Conservation (phyloP, 805 yeast genomes). For the Kuraishia ogatae region DNA sequence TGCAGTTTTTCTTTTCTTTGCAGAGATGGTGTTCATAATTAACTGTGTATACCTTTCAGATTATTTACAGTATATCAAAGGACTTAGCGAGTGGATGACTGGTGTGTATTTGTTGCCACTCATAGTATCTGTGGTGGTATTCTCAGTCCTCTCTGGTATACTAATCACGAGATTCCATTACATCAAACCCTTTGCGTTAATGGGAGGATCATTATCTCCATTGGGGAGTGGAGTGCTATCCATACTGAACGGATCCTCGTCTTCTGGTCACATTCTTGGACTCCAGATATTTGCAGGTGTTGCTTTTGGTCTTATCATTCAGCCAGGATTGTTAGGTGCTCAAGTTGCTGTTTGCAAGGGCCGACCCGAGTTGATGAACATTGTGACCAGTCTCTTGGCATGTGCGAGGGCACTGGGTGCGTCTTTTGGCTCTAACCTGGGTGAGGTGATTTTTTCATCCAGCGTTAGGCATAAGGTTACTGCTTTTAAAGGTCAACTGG, state of each 20-base stretch:
- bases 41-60: slow-evolving; percentile 23
- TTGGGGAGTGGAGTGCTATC: slow-evolving; percentile 36
- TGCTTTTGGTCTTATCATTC: slow-evolving; percentile 37
- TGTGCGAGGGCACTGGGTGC: slow-evolving; percentile 40
- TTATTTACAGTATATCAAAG: slow-evolving; percentile 41
- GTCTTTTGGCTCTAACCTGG: slow-evolving; percentile 25
- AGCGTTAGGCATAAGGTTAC: background rate
- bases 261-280: slow-evolving; percentile 29
- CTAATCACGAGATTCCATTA: slow-evolving; percentile 26
- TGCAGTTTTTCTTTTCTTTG: slow-evolving; percentile 10
- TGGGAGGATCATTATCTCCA: slow-evolving; percentile 28
- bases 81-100: slow-evolving; percentile 30
- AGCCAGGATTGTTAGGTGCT: slow-evolving; percentile 32
- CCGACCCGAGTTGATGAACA: slow-evolving; percentile 33
- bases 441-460: background rate
- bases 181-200: slow-evolving; percentile 31
- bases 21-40: slow-evolving; percentile 34
- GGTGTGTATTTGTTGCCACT: slow-evolving; percentile 39
- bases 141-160: slow-evolving; percentile 31
- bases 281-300: slow-evolving; percentile 37
- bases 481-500: background rate
- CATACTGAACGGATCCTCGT: slow-evolving; percentile 25
- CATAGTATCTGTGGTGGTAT: slow-evolving; percentile 29
- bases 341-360: slow-evolving; percentile 26
- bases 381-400: slow-evolving; percentile 37